A percentile compares a stretch with the other conserved stretches of the same genome.
Evolutionary conservation across 192 early-diverging fungal species (phyloP).

Genomic region (Coemansia sp.): DNA sequence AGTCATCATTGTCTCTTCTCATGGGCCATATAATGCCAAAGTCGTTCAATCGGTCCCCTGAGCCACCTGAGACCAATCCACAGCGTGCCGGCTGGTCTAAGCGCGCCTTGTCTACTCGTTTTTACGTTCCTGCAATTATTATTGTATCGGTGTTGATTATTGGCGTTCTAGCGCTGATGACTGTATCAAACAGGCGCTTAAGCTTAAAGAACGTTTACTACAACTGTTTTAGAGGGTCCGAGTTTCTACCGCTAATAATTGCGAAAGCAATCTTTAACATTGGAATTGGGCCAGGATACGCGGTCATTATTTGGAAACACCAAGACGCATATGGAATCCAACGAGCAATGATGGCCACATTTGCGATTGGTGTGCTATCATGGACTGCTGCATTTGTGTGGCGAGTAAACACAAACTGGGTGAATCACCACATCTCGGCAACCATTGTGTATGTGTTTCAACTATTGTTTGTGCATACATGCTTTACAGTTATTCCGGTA

Average conservation of each 20-base stretch:
- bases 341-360: slow-evolving; percentile 11
- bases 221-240: slow-evolving; percentile 27
- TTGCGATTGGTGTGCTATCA: slow-evolving; percentile 16
- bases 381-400: slow-evolving; percentile 23
- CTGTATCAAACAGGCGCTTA: slow-evolving; percentile 17
- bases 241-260: slow-evolving; percentile 16
- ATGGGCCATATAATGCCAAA: neutral
- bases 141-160: neutral
- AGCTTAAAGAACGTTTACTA: slow-evolving; percentile 19
- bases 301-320: slow-evolving; percentile 23
- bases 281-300: slow-evolving; percentile 17
- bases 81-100: slow-evolving; percentile 5
- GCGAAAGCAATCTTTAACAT: slow-evolving; percentile 24
- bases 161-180: slow-evolving; percentile 20
- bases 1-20: neutral
- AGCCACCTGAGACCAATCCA: neutral
- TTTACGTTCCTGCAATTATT: neutral
- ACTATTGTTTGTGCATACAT: slow-evolving; percentile 19
- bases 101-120: slow-evolving; percentile 4
- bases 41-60: neutral
- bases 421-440: slow-evolving; percentile 15
- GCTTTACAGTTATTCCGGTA: slow-evolving; percentile 18
- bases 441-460: slow-evolving; percentile 20
- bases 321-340: slow-evolving; percentile 42
- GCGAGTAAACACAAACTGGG: slow-evolving; percentile 18